Evolutionary conservation across 23 red algal species (phyloP).

Genomic region (Gracilariopsis chorda): DNA sequence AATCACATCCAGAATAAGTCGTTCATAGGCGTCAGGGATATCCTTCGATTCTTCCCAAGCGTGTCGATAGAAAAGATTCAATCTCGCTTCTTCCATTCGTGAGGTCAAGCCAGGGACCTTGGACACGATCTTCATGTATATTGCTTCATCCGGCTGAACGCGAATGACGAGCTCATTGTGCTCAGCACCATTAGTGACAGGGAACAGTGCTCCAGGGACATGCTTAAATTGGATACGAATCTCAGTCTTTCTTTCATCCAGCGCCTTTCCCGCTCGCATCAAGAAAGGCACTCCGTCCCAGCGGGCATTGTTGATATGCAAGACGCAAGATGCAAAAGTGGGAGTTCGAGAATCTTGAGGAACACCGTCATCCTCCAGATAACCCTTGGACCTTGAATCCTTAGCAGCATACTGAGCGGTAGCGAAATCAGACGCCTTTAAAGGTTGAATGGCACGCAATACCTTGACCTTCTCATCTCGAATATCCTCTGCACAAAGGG

Average conservation of each 20-base stretch:
- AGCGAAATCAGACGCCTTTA: slow-evolving; percentile 77
- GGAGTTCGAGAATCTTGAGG: slow-evolving; percentile 68
- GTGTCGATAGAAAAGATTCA: slow-evolving; percentile 89
- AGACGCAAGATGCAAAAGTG: slow-evolving; percentile 92
- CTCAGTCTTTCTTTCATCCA: slow-evolving; percentile 92
- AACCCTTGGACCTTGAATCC: slow-evolving; percentile 47
- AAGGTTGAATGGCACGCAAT: slow-evolving; percentile 60
- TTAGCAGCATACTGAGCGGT: slow-evolving; percentile 86
- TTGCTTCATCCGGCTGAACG: slow-evolving; percentile 96
- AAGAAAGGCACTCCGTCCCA: slow-evolving; percentile 96
- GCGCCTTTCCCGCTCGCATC: slow-evolving; percentile 91
- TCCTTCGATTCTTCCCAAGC: slow-evolving; percentile 96
- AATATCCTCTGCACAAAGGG: slow-evolving; percentile 88
- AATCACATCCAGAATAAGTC: slow-evolving; percentile 93
- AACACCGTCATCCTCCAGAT: slow-evolving; percentile 86
- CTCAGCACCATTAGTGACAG: slow-evolving; percentile 11
- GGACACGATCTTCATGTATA: slow-evolving; percentile 82
- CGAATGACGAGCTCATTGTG: slow-evolving; percentile 91
- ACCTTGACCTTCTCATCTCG: slow-evolving; percentile 93
- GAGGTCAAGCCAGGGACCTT: slow-evolving; percentile 94
- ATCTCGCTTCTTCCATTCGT: slow-evolving; percentile 88
- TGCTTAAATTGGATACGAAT: slow-evolving; percentile 86
- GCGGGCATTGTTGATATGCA: slow-evolving; percentile 85
- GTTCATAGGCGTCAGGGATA: slow-evolving; percentile 98
- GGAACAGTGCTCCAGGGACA: slow-evolving; percentile 69